Evolutionary conservation across 2,329 filamentous ascomycete species (phyloP), one percentile per base, ranked within the genome.

Genomic region (Graphilbum ipis-grandicollis): DNA sequence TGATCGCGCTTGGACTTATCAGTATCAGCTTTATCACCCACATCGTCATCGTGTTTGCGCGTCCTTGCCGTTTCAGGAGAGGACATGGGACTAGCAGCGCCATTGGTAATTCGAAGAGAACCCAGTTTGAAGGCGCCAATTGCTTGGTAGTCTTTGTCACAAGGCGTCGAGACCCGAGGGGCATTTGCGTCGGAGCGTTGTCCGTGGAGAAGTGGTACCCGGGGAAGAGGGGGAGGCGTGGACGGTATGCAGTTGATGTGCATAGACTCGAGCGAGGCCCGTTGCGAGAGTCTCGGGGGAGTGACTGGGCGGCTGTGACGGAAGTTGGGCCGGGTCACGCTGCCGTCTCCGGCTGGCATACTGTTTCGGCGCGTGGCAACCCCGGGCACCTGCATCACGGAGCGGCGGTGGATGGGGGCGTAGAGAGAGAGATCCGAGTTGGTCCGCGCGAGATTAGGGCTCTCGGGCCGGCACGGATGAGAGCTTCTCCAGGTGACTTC

Each of bases 101-200:
- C 72, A 50, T 78, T 78, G 18, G 60, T 74, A 39, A 78, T 75
- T 26, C 69, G 65, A 35, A 78, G 47, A 2, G 70, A 70, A 2
- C 74, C 74, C 37, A 74, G 63, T 48, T 72, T 73, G 48, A 74
- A 76, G 10, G 62, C 68, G 3, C 73, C 73, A 23, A 71, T 63
- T 33, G 75, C 69, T 41, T 60, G 60, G 46, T 75, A 76, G n/a
- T 68, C 63, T 21, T 58, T 51, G 19, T 75, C 71, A 30, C 56
- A 64, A 0, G 72, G 65, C 1, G 66, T 71, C 21, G 55, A 45
- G 9, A 53, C 58, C n/a, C 60, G 55, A 19, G 52, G 53, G 15
- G 52, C 39, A 1, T 48, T 42, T 10, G 51, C 50, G 2, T 3
- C 8, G 7, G 26, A 14, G 14, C 21, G n/a, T 7, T 22, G 15